Base-by-base conservation (phyloP, 495 filamentous ascomycete genomes). In the Penicillium mononematosum region DNA sequence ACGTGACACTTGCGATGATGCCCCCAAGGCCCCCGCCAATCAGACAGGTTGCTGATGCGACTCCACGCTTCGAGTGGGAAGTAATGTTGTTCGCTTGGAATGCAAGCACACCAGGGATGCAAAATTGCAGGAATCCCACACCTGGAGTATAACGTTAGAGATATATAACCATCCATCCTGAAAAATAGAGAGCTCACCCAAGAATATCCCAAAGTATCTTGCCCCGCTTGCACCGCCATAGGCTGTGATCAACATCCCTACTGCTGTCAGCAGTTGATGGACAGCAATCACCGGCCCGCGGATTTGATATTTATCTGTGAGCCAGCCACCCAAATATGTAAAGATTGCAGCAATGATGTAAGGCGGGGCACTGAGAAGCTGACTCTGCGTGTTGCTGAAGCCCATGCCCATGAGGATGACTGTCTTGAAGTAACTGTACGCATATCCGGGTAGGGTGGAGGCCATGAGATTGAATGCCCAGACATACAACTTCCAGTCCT, bases 391-490 rank as follows among this genome's bases (percentile, higher is more conserved):
- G 45, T 9, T 47, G n/a, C 16, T 17, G n/a, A 47, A 47, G 7
- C 45, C 45, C 45, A 47, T 47, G 25, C 45, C 45, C 45, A 31
- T 20, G 16, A 47, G 14, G 8, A 47, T 47, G n/a, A 47, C 45
- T 19, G 45, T 47, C n/a, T 47, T 47, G 27, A 47, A 47, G 45
- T 47, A 47, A 27, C 45, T 32, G 27, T 47, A 47, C 22, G 45
- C 45, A 47, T 47, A 47, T 47, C 45, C 45, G 4, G 45, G 45
- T 4, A 47, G 45, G 4, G 45, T 47, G 45, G 45, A 47, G n/a
- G 45, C 45, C 45, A 47, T 47, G 27, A 47, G 45, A 17, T 47
- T 29, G 45, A 47, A 47, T 31, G 45, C 45, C 45, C 45, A 47
- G n/a, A 47, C 45, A 31, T 47, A 47, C n/a, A 47, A 9, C 27